phyloP scores from a whole-genome alignment of 2,329 filamentous ascomycete genomes.

The Plectosphaerella plurivora region DNA sequence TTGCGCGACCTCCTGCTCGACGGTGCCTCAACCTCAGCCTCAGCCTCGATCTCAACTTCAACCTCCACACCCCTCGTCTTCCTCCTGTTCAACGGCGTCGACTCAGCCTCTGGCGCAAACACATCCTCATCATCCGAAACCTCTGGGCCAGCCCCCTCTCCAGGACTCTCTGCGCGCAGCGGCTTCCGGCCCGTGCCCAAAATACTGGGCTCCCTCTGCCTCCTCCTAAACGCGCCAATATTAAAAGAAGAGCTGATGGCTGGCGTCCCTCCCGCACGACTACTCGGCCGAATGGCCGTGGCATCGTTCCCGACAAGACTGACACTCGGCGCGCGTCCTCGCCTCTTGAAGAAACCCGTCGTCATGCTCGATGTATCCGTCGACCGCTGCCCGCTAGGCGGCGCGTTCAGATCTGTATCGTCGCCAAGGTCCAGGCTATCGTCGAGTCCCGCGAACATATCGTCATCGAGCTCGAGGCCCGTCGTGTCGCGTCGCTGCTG shows the following conservation, averaged over 20 bases:
- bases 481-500: conserved; percentile 34
- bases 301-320: conserved; percentile 40
- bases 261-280: conserved; percentile 39
- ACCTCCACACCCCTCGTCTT: conserved; percentile 27
- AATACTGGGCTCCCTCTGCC: conserved; percentile 58
- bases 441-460: conserved; percentile 38
- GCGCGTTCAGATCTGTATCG: conserved; percentile 34
- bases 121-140: conserved; percentile 26
- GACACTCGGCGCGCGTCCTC: conserved; percentile 42
- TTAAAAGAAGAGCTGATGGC: conserved; percentile 47
- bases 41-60: conserved; percentile 5
- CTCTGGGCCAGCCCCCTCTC: conserved; percentile 12
- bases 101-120: conserved; percentile 62
- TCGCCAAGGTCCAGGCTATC: conserved; percentile 26
- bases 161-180: conserved; percentile 7
- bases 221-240: conserved; percentile 53
- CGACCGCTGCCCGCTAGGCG: conserved; percentile 27
- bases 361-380: conserved; percentile 42
- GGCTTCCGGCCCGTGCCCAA: conserved; percentile 46
- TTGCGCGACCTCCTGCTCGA: too few relatives aligned
- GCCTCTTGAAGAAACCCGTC: conserved; percentile 39
- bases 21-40: background rate
- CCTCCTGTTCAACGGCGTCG: conserved; percentile 56
- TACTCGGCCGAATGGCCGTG: conserved; percentile 48
- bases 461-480: conserved; percentile 44